Conservation (phyloP, 495 filamentous ascomycete genomes). For the Daldinia concentrica region DNA sequence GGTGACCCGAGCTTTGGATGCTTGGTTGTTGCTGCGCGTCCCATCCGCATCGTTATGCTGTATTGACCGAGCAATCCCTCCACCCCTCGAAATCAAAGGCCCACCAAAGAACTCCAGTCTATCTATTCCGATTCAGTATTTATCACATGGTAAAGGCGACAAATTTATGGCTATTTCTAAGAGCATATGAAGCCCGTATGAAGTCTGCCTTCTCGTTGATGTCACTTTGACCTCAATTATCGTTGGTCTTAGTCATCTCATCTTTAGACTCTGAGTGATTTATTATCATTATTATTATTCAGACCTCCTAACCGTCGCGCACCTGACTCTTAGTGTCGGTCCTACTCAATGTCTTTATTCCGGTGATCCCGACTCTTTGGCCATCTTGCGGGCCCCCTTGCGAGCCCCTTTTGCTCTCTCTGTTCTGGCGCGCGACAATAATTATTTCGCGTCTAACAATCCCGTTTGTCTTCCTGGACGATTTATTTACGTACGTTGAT, state of each 20-base stretch:
- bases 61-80: constrained; percentile 31
- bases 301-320: constrained; percentile 10
- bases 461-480: constrained; percentile 7
- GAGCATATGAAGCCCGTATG: neutral
- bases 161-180: neutral
- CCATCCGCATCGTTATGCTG: constrained; percentile 16
- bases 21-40: constrained; percentile 25
- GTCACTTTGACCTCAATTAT: constrained; percentile 29
- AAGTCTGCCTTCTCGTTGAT: constrained; percentile 20
- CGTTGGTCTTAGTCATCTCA: constrained; percentile 41
- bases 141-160: constrained; percentile 36
- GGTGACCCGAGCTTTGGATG: constrained; percentile 28
- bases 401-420: constrained; percentile 23
- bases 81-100: constrained; percentile 9
- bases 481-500: constrained; percentile 16
- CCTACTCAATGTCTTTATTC: constrained; percentile 42
- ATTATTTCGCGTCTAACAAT: constrained; percentile 18
- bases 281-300: constrained; percentile 12
- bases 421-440: constrained; percentile 9
- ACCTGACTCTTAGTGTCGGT: constrained; percentile 33
- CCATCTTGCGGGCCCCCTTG: constrained; percentile 36
- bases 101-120: constrained; percentile 29
- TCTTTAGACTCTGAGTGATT: constrained; percentile 39
- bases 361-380: constrained; percentile 44
- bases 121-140: constrained; percentile 38